Conservation (phyloP, 1,284 basidiomycete species). For the Phaffia rhodozyma region DNA sequence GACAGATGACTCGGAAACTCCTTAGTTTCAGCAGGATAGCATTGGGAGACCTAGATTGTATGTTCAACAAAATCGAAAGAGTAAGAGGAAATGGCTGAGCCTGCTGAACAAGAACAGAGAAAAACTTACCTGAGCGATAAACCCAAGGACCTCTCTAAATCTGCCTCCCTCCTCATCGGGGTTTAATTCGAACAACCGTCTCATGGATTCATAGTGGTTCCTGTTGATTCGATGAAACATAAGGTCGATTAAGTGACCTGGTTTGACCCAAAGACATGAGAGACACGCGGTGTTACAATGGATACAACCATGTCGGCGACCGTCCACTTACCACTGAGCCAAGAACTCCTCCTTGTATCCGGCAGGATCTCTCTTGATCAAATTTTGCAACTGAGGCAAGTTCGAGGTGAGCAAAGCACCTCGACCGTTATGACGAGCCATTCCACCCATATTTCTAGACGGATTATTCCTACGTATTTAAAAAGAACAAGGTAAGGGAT, state of each 20-base stretch:
- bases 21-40: slow-evolving; percentile 75
- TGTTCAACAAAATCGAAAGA: background rate
- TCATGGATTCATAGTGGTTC: slow-evolving; percentile 17
- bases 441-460: slow-evolving; percentile 13
- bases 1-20: slow-evolving; percentile 70
- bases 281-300: slow-evolving; percentile 25
- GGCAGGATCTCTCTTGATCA: slow-evolving; percentile 86
- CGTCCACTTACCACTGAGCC: slow-evolving; percentile 97
- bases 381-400: slow-evolving; percentile 68
- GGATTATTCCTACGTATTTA: too few species aligned
- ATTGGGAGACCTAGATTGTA: slow-evolving; percentile 58
- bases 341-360: slow-evolving; percentile 93
- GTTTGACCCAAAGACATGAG: too few species aligned
- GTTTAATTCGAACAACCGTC: slow-evolving; percentile 39
- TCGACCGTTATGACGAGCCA: slow-evolving; percentile 14
- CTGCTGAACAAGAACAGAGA: too few species aligned
- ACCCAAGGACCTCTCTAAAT: slow-evolving; percentile 73
- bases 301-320: slow-evolving; percentile 75
- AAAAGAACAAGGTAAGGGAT: background rate
- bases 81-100: background rate
- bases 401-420: slow-evolving; percentile 40
- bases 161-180: slow-evolving; percentile 57
- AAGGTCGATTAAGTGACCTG: too few species aligned
- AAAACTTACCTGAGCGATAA: slow-evolving; percentile 59
- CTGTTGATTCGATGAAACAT: too few species aligned